These are phyloP conservation scores for Schizophyllum amplum DNA, from an alignment of 1,284 basidiomycete genomes.

Conservation along the genomic window DNA sequence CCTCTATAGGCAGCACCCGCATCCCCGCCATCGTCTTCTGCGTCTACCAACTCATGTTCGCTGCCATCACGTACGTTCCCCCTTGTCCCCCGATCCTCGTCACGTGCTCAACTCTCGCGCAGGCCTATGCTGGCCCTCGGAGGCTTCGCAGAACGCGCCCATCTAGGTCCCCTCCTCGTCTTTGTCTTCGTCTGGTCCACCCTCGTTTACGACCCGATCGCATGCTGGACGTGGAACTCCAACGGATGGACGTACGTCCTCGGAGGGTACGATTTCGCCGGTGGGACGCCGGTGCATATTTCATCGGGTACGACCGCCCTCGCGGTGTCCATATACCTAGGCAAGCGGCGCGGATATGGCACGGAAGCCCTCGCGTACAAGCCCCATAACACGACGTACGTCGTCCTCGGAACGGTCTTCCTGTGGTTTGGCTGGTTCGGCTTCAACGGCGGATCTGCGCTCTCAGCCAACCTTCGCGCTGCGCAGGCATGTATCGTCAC, in stretches of 20 bases:
- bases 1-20: conserved; percentile 62
- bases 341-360: conserved; percentile 87
- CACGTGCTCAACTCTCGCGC: neutral
- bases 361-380: conserved; percentile 88
- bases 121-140: conserved; percentile 82
- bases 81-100: neutral
- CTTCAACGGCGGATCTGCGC: conserved; percentile 83
- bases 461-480: conserved; percentile 83
- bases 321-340: conserved; percentile 89
- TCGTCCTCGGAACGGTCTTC: conserved; percentile 87
- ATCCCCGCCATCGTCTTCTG: conserved; percentile 85
- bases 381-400: conserved; percentile 81
- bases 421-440: conserved; percentile 99
- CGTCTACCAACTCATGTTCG: conserved; percentile 89
- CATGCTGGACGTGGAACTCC: conserved; percentile 92
- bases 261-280: conserved; percentile 90
- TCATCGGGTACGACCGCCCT: conserved; percentile 87
- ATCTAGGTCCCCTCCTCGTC: conserved; percentile 80
- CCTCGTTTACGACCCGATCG: conserved; percentile 89
- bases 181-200: conserved; percentile 93
- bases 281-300: conserved; percentile 93
- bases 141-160: conserved; percentile 87
- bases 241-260: conserved; percentile 79
- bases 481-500: conserved; percentile 90
- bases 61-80: conserved; percentile 61